Evolutionary conservation across 768 basidiomycete genomes (phyloP).

Genomic region (Filobasidium floriforme): DNA sequence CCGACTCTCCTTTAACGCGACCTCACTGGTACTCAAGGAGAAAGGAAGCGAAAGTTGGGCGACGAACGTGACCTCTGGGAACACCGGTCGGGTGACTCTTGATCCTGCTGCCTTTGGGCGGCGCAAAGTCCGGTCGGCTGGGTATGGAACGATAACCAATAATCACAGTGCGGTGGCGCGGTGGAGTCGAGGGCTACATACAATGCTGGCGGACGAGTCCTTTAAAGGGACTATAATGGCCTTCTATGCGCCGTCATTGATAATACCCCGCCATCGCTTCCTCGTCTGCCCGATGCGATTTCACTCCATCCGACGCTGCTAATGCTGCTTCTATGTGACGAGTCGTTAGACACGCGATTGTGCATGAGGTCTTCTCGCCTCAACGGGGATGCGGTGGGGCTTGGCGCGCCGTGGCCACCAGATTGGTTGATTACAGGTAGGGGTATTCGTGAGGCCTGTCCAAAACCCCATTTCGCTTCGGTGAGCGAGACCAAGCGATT

Average conservation of each 20-base stretch:
- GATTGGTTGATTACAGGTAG: background rate
- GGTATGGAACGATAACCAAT: too few species aligned
- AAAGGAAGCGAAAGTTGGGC: background rate
- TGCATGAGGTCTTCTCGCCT: background rate
- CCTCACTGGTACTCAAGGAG: background rate
- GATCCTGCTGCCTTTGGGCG: too few species aligned
- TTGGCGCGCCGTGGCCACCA: background rate
- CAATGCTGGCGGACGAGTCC: too few species aligned
- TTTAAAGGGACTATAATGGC: background rate
- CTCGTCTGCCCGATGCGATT: background rate
- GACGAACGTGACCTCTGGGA: too few species aligned
- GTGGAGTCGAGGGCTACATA: too few species aligned
- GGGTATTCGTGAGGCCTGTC: conserved; percentile 1
- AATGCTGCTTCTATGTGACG: background rate
- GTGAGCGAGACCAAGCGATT: conserved; percentile 2
- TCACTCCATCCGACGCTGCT: conserved; percentile 3
- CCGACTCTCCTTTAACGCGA: background rate
- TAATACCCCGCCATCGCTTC: background rate
- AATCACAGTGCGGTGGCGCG: too few species aligned
- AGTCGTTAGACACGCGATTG: background rate
- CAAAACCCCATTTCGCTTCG: conserved; percentile 7
- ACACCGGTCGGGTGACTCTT: too few species aligned
- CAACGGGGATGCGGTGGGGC: background rate
- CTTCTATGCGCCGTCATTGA: background rate
- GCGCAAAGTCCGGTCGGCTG: too few species aligned